A percentile compares a stretch with the other conserved stretches of the same genome.
Conservation (phyloP, 257 asterid species). For the Nicotiana paniculata region DNA sequence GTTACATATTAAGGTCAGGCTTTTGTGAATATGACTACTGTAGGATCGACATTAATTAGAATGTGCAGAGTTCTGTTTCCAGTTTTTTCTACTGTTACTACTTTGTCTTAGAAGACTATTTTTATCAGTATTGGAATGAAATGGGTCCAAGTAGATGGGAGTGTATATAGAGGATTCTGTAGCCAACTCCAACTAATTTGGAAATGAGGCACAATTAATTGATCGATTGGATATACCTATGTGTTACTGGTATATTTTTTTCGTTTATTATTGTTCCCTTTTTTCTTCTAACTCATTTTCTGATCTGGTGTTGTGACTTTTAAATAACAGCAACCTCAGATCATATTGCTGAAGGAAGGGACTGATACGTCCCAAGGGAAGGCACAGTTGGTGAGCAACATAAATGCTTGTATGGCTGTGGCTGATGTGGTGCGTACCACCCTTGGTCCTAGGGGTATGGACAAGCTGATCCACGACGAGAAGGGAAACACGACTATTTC, state of each 20-base stretch:
- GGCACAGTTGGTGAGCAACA: constrained; percentile 89
- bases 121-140: neutral
- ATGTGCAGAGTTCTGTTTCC: neutral
- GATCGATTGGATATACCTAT: neutral
- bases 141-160: neutral
- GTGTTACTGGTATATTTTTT: neutral
- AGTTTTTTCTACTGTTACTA: neutral
- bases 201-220: neutral
- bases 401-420: constrained; percentile 86
- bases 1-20: neutral
- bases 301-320: neutral
- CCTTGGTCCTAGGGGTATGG: constrained; percentile 99
- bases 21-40: neutral
- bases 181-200: neutral
- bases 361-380: constrained; percentile 98
- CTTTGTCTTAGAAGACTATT: neutral
- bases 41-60: neutral
- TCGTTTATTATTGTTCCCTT: neutral
- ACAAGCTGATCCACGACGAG: constrained; percentile 97
- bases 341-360: constrained; percentile 95
- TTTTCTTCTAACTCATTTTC: neutral
- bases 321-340: constrained; percentile 90
- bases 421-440: constrained; percentile 89
- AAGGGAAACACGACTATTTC: constrained; percentile 96
- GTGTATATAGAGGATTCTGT: neutral